Conservation (phyloP, 2,329 filamentous ascomycete species). For the Fusarium armeniacum region DNA sequence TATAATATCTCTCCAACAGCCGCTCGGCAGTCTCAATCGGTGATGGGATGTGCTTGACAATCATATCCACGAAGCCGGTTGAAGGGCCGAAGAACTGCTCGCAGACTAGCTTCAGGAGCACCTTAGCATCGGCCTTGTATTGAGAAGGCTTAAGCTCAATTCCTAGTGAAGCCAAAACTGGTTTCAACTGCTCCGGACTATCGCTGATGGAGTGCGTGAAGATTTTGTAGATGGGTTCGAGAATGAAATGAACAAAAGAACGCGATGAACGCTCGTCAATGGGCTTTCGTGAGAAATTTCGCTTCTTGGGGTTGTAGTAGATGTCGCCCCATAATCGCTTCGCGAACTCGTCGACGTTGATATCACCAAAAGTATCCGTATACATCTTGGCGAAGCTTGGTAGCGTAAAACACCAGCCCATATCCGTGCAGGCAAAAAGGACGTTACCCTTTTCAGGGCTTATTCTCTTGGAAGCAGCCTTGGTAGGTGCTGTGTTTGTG, state of each 20-base stretch:
- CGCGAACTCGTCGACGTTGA: constrained; percentile 87
- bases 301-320: constrained; percentile 91
- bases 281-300: constrained; percentile 91
- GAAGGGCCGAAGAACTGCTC: constrained; percentile 95
- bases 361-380: constrained; percentile 84
- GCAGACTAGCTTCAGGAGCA: constrained; percentile 89
- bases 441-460: constrained; percentile 98
- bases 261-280: constrained; percentile 84
- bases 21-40: constrained; percentile 82
- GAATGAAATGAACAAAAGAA: constrained; percentile 92
- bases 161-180: constrained; percentile 81
- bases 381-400: constrained; percentile 98
- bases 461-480: constrained; percentile 82
- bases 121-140: constrained; percentile 89
- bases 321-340: constrained; percentile 94
- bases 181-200: constrained; percentile 85
- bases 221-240: constrained; percentile 98
- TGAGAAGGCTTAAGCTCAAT: constrained; percentile 93
- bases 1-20: constrained; percentile 89
- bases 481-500: constrained; percentile 85
- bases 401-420: constrained; percentile 97
- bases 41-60: constrained; percentile 89
- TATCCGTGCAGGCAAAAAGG: constrained; percentile 91
- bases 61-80: constrained; percentile 94
- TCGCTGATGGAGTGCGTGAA: constrained; percentile 96